phyloP scores from a whole-genome alignment of 2,329 filamentous ascomycete genomes.

The Seiridium unicorne region DNA sequence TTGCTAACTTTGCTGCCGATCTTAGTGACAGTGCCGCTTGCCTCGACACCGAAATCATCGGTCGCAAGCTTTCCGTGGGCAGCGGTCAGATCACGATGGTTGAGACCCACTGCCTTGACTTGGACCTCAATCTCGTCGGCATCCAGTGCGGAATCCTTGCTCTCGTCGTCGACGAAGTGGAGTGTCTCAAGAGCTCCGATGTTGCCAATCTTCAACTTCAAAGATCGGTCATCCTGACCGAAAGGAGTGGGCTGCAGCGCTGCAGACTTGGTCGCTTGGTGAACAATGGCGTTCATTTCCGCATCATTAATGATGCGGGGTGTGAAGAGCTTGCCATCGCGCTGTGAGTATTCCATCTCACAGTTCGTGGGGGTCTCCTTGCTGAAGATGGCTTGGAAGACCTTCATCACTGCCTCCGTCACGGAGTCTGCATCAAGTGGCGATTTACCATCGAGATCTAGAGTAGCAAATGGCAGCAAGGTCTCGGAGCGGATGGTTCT shows the following conservation, averaged over 20 bases:
- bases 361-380: slow-evolving; percentile 26
- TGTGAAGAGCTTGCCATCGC: slow-evolving; percentile 35
- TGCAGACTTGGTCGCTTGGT: slow-evolving; percentile 38
- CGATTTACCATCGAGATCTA: slow-evolving; percentile 28
- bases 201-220: slow-evolving; percentile 24
- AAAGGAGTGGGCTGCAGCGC: slow-evolving; percentile 39
- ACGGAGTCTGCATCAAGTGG: slow-evolving; percentile 16
- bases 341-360: slow-evolving; percentile 43
- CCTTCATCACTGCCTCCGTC: slow-evolving; percentile 24
- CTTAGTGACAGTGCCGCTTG: slow-evolving; percentile 23
- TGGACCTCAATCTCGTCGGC: slow-evolving; percentile 31
- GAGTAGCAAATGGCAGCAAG: slow-evolving; percentile 28
- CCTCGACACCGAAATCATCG: slow-evolving; percentile 25
- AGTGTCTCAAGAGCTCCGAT: slow-evolving; percentile 26
- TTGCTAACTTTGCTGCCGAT: slow-evolving; percentile 23
- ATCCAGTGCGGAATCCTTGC: slow-evolving; percentile 25
- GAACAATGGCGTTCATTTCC: slow-evolving; percentile 40
- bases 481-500: slow-evolving; percentile 32
- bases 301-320: slow-evolving; percentile 37
- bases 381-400: slow-evolving; percentile 35
- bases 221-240: slow-evolving; percentile 18
- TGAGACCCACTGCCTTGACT: slow-evolving; percentile 26
- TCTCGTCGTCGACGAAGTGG: slow-evolving; percentile 23
- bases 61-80: slow-evolving; percentile 24
- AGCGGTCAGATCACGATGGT: slow-evolving; percentile 25